phyloP scores from a whole-genome alignment of 352 stramenopile species.

The Globisporangium recalcitrans region DNA sequence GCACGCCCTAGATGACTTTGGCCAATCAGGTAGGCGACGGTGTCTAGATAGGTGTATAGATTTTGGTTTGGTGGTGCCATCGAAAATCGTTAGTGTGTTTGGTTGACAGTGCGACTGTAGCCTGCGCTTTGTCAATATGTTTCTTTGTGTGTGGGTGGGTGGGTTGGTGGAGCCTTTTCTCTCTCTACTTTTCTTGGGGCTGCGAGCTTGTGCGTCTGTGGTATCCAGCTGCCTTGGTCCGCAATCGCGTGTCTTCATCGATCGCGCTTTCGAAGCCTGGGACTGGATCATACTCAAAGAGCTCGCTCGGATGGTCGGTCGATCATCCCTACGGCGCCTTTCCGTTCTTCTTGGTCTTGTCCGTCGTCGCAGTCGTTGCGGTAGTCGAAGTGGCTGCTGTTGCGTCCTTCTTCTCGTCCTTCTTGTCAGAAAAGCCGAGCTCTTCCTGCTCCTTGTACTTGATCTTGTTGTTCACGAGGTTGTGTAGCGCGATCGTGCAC shows the following conservation, averaged over 20 bases:
- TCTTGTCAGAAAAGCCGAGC: slow-evolving; percentile 62
- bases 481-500: slow-evolving; percentile 97
- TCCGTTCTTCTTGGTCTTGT: slow-evolving; percentile 36
- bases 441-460: slow-evolving; percentile 91
- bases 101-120: background rate
- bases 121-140: background rate
- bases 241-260: background rate
- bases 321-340: slow-evolving; percentile 32
- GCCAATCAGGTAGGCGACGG: background rate
- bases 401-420: slow-evolving; percentile 57
- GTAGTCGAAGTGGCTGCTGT: slow-evolving; percentile 5
- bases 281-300: background rate
- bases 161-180: background rate
- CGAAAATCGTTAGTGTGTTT: background rate
- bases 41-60: slow-evolving; percentile 5
- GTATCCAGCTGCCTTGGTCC: background rate
- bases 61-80: background rate
- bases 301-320: no score
- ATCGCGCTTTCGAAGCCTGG: background rate
- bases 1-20: background rate
- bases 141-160: background rate
- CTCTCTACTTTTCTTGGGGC: background rate
- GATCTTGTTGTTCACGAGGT: slow-evolving; percentile 99
- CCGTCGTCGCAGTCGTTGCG: background rate
- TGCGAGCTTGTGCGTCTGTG: no score